Conservation (phyloP, 106 monocot species). For the Vanilla planifolia region DNA sequence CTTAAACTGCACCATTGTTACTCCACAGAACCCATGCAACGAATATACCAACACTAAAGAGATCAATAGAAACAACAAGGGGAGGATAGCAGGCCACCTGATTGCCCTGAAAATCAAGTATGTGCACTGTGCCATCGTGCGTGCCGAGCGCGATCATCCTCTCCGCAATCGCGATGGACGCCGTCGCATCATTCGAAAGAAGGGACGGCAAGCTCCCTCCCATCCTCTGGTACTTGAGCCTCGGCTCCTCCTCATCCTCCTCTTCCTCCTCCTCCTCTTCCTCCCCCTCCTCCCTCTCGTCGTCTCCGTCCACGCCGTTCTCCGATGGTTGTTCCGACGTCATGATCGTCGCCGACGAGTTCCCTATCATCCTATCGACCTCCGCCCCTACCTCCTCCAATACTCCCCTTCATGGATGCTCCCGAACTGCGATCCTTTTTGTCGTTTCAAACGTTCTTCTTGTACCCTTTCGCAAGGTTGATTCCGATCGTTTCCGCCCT, state of each 20-base stretch:
- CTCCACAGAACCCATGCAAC: background rate
- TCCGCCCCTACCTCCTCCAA: slow-evolving; percentile 4
- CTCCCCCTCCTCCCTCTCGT: slow-evolving; percentile 57
- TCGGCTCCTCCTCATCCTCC: slow-evolving; percentile 64
- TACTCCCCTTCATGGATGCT: background rate
- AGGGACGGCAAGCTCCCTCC: slow-evolving; percentile 82
- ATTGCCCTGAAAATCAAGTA: slow-evolving; percentile 98
- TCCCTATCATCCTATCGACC: background rate
- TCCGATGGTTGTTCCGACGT: slow-evolving; percentile 23
- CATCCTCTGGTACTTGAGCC: slow-evolving; percentile 96
- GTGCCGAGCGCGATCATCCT: slow-evolving; percentile 96
- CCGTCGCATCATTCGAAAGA: slow-evolving; percentile 68
- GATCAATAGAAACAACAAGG: background rate
- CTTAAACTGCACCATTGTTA: too few relatives aligned
- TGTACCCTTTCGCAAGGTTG: background rate
- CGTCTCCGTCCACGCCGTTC: slow-evolving; percentile 60
- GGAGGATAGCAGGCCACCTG: slow-evolving; percentile 33
- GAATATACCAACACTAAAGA: slow-evolving; percentile 1
- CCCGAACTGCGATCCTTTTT: background rate
- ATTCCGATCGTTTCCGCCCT: background rate
- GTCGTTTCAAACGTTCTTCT: slow-evolving; percentile 8
- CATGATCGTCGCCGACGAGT: slow-evolving; percentile 22
- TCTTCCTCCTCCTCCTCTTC: slow-evolving; percentile 53
- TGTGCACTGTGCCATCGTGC: slow-evolving; percentile 83
- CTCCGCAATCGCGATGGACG: slow-evolving; percentile 79